A percentile compares a stretch with the other conserved stretches of the same genome.
Conservation (phyloP, 176 grass and related monocot genomes). For the sorghum (Sorghum bicolor) region DNA sequence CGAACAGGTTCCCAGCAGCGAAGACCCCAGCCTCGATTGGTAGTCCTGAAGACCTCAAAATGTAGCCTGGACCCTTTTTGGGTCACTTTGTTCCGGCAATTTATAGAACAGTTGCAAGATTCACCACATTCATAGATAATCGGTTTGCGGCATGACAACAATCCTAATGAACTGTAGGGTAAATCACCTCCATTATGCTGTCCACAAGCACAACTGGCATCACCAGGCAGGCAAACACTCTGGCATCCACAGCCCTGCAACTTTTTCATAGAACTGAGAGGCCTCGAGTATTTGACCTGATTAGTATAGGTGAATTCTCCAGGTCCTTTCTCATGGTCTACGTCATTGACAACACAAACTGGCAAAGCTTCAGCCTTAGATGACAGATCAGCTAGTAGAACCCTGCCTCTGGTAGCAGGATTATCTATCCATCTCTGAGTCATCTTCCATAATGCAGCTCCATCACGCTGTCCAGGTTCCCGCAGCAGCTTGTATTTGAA, state of each 20-base stretch:
- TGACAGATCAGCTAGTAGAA: constrained; percentile 59
- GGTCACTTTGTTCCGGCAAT: constrained; percentile 75
- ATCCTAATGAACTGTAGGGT: constrained; percentile 65
- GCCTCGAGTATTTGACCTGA: constrained; percentile 40
- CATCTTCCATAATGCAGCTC: constrained; percentile 52
- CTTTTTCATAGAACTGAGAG: constrained; percentile 34
- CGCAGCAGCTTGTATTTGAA: constrained; percentile 71
- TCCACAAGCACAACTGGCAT: constrained; percentile 48
- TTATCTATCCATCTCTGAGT: constrained; percentile 62
- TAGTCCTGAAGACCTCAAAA: constrained; percentile 78
- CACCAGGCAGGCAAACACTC: constrained; percentile 62
- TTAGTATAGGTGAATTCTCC: constrained; percentile 57
- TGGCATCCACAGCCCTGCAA: constrained; percentile 60
- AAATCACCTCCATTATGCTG: constrained; percentile 63
- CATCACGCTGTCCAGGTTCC: constrained; percentile 60
- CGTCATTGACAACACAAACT: constrained; percentile 74
- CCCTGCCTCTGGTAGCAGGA: constrained; percentile 52
- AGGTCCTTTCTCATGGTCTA: constrained; percentile 59
- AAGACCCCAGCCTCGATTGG: constrained; percentile 67
- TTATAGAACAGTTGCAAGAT: constrained; percentile 54
- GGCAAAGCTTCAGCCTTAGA: constrained; percentile 49
- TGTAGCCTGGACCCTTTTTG: constrained; percentile 59
- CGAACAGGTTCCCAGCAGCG: constrained; percentile 79
- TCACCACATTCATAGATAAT: constrained; percentile 64
- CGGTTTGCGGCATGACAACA: constrained; percentile 55